These are phyloP conservation scores for Myxozyma lipomycoides DNA, from an alignment of 805 yeast genomes.

Conservation along the genomic window DNA sequence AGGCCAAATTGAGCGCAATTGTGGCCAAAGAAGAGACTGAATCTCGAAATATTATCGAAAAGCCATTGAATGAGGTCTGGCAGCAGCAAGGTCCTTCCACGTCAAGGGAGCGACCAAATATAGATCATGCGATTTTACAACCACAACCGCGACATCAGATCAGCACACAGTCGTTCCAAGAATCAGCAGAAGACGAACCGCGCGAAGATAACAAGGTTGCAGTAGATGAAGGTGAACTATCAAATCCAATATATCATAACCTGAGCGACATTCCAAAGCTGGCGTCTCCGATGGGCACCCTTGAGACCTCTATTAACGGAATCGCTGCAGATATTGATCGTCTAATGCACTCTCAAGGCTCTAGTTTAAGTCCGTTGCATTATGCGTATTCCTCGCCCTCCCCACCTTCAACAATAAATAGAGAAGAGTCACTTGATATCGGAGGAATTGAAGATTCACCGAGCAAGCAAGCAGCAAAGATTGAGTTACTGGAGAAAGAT, in stretches of 20 bases:
- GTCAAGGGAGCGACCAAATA: background rate
- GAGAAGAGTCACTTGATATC: background rate
- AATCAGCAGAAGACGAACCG: background rate
- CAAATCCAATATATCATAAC: background rate
- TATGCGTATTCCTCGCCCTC: background rate
- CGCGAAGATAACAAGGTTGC: background rate
- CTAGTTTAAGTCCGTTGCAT: conserved; percentile 6
- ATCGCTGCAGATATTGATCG: conserved; percentile 16
- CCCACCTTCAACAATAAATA: background rate
- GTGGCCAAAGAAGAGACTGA: background rate
- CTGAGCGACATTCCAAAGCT: background rate
- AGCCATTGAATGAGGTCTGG: no score
- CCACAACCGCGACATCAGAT: background rate
- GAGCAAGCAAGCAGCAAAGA: background rate
- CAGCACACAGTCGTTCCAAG: background rate
- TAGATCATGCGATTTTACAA: background rate
- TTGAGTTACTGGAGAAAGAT: conserved; percentile 10
- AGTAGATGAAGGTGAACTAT: background rate
- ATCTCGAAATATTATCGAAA: background rate
- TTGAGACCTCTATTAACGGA: conserved; percentile 19
- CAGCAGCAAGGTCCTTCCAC: conserved; percentile 3
- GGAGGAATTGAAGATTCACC: background rate
- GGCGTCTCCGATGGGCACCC: conserved; percentile 19
- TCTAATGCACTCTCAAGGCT: conserved; percentile 2
- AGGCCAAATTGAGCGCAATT: background rate